Percentiles rank a stretch among this genome's conserved stretches.
These are phyloP conservation scores for Taphrina betulina DNA, from an alignment of 1,139 yeast species.

Conservation along the genomic window DNA sequence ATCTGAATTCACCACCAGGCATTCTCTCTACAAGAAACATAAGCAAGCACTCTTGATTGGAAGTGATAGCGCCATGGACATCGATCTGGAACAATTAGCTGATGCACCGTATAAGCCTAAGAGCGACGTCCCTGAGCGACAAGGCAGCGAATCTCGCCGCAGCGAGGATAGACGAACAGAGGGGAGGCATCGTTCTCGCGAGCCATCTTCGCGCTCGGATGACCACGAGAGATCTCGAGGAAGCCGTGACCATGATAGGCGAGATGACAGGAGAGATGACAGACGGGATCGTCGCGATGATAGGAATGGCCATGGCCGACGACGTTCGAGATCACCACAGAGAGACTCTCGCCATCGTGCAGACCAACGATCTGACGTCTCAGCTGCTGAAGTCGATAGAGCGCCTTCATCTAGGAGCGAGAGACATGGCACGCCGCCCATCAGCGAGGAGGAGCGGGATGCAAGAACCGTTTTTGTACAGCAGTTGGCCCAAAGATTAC, in stretches of 20 bases:
- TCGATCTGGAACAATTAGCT: constrained; percentile 36
- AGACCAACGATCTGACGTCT: background rate
- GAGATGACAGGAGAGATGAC: constrained; percentile 28
- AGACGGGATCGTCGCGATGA: constrained; percentile 28
- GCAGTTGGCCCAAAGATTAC: constrained; percentile 45
- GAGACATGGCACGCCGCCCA: constrained; percentile 35
- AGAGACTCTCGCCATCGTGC: constrained; percentile 28
- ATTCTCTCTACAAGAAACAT: too few relatives aligned
- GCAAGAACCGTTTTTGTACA: constrained; percentile 47
- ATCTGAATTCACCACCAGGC: too few relatives aligned
- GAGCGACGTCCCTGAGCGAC: background rate
- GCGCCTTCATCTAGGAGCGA: constrained; percentile 9
- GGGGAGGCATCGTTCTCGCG: constrained; percentile 32
- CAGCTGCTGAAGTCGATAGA: constrained; percentile 24
- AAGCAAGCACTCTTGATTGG: too few relatives aligned
- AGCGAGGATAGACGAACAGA: constrained; percentile 32
- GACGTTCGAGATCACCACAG: constrained; percentile 30
- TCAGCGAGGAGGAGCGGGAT: constrained; percentile 43
- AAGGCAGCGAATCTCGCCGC: constrained; percentile 1
- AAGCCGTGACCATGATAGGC: constrained; percentile 32
- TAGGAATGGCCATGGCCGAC: constrained; percentile 19
- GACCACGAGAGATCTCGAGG: constrained; percentile 33
- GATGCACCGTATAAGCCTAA: constrained; percentile 36
- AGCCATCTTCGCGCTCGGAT: constrained; percentile 31
- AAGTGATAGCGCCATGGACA: constrained; percentile 6